A percentile compares a stretch with the other conserved stretches of the same genome.
phyloP scores from a whole-genome alignment of 116 monocot genomes.

The Cymodocea nodosa region DNA sequence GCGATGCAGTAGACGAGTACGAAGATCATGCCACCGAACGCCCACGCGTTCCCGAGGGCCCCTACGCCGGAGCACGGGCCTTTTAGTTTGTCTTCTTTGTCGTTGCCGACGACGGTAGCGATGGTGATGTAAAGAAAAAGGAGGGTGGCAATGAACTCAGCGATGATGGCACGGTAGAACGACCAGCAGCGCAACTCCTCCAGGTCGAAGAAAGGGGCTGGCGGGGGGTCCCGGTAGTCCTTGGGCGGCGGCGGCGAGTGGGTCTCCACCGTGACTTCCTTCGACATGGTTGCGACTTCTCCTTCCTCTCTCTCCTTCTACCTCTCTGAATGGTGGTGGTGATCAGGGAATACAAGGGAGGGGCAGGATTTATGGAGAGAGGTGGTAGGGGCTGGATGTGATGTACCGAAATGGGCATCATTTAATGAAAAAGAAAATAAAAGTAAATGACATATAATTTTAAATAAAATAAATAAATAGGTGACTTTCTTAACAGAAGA shows the following conservation, averaged over 20 bases:
- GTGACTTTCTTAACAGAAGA: no score
- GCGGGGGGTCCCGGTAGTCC: slow-evolving; percentile 31
- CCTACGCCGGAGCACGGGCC: slow-evolving; percentile 57
- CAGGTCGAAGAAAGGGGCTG: slow-evolving; percentile 17
- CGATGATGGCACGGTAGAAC: slow-evolving; percentile 21
- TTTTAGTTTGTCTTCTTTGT: no score
- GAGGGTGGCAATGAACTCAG: slow-evolving; percentile 26
- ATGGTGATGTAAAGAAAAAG: slow-evolving; percentile 26
- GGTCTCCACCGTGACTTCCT: slow-evolving; percentile 20
- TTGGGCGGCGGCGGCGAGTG: slow-evolving; percentile 8
- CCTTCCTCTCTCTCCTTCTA: not conserved
- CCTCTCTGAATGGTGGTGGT: not conserved
- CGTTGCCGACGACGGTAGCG: slow-evolving; percentile 20
- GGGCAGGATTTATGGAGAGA: not conserved
- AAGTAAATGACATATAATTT: no score
- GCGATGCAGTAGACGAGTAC: slow-evolving; percentile 89
- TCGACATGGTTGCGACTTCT: slow-evolving; percentile 9
- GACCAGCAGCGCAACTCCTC: slow-evolving; percentile 17
- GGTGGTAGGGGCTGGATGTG: no score
- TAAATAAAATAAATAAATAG: no score
- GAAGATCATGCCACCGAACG: slow-evolving; percentile 85
- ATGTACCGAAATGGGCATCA: no score
- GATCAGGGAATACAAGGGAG: not conserved
- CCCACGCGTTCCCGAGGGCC: slow-evolving; percentile 67
- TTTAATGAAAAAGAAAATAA: no score